Evolutionary conservation across 129 eudicot genomes (phyloP).

Genomic region (Lactuca sativa): DNA sequence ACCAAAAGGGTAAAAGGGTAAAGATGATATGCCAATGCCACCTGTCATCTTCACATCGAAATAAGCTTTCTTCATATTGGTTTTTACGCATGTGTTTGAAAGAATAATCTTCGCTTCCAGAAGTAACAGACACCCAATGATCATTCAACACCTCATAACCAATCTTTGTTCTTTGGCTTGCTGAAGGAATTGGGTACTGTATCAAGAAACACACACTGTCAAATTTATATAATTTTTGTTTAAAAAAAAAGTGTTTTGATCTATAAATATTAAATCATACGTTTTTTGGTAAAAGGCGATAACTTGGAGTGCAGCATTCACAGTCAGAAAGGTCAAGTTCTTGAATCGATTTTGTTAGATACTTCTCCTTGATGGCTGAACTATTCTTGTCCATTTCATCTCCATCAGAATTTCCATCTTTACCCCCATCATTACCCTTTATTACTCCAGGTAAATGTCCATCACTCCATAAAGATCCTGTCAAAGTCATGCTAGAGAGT

Average conservation of each 20-base stretch:
- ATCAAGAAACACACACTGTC: constrained; percentile 22
- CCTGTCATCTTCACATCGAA: constrained; percentile 99
- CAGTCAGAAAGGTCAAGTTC: constrained; percentile 97
- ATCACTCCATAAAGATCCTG: constrained; percentile 21
- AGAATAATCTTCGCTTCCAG: constrained; percentile 99
- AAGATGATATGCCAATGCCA: constrained; percentile 9
- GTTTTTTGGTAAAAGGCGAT: constrained; percentile 91
- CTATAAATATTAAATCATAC: constrained; percentile 45
- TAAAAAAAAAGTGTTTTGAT: constrained; percentile 4
- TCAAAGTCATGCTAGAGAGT: constrained; percentile 20
- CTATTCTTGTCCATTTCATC: constrained; percentile 49
- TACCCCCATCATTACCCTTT: constrained; percentile 51
- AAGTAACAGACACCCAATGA: constrained; percentile 98
- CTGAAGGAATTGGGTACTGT: constrained; percentile 91
- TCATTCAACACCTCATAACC: constrained; percentile 89
- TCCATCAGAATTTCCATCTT: constrained; percentile 39
- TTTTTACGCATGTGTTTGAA: constrained; percentile 99
- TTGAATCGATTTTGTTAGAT: constrained; percentile 76
- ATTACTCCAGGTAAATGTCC: constrained; percentile 34
- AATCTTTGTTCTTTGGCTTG: constrained; percentile 71
- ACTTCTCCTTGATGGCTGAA: constrained; percentile 60
- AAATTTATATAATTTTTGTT: neutral
- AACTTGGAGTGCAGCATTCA: constrained; percentile 95
- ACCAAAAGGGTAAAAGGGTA: constrained; percentile 16
- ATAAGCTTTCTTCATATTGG: constrained; percentile 96